These are phyloP conservation scores for Tolypocladium ophioglossoides DNA, from an alignment of 2,329 filamentous ascomycete species.

Conservation along the genomic window DNA sequence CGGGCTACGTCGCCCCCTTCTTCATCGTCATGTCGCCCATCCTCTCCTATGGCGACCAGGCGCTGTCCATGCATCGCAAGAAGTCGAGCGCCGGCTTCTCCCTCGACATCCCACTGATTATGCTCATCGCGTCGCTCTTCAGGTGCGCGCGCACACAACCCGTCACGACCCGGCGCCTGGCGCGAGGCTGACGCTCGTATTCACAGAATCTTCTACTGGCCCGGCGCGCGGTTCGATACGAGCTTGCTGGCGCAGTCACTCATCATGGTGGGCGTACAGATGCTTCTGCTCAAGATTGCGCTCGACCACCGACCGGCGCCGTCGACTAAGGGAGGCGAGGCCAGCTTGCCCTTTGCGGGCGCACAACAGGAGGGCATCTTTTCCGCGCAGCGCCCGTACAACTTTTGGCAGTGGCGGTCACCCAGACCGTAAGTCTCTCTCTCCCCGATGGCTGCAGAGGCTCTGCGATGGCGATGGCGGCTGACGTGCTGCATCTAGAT, in stretches of 20 bases:
- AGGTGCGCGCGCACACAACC: slow-evolving; percentile 33
- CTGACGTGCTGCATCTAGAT: slow-evolving; percentile 30
- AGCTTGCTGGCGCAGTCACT: slow-evolving; percentile 54
- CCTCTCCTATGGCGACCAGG: slow-evolving; percentile 56
- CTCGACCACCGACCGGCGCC: slow-evolving; percentile 55
- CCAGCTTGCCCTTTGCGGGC: slow-evolving; percentile 51
- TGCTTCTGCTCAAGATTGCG: slow-evolving; percentile 54
- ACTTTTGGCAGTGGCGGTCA: slow-evolving; percentile 76
- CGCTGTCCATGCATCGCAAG: slow-evolving; percentile 50
- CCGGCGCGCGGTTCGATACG: slow-evolving; percentile 53
- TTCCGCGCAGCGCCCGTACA: slow-evolving; percentile 50
- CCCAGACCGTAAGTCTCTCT: slow-evolving; percentile 47
- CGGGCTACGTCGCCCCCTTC: slow-evolving; percentile 48
- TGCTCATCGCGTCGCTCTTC: slow-evolving; percentile 58
- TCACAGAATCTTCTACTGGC: slow-evolving; percentile 58
- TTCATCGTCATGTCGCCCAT: slow-evolving; percentile 55
- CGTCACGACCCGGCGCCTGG: background rate
- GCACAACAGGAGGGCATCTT: slow-evolving; percentile 25
- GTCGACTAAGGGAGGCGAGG: slow-evolving; percentile 49
- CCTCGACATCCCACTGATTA: slow-evolving; percentile 61
- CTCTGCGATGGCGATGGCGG: background rate
- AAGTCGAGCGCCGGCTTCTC: slow-evolving; percentile 60
- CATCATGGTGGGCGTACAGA: slow-evolving; percentile 54
- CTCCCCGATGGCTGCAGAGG: background rate
- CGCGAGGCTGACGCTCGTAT: slow-evolving; percentile 9